Evolutionary conservation across 192 early-diverging fungal species (phyloP), one percentile per base, ranked within the genome.

Genomic region (Backusella australiensis): DNA sequence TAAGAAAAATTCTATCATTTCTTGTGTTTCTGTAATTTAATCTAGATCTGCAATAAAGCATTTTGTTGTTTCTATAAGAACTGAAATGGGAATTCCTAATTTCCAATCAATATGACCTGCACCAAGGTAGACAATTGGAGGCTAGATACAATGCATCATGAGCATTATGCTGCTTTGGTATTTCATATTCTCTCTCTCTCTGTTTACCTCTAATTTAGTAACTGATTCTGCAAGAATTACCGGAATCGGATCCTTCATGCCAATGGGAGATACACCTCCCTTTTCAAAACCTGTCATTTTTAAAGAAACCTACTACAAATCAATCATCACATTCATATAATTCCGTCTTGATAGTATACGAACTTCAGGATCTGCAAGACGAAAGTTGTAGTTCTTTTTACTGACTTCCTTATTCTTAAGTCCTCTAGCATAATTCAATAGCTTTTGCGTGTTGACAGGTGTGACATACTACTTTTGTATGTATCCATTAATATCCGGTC

Each of bases 101-200:
- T 96, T 96, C 89, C 90, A 96, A 75, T 96, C 94, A 7, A 91
- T 73, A 83, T 96, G 91, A 1, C 95, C 95, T 34, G 90, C 94
- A 29, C 95, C 95, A n/a, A 95, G 75, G 77, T 86, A 94, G 21
- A 93, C 78, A 7, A 96, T 80, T 6, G 88, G 85, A 1, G 94
- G 94, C 74, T 74, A 69, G 11, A 63, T 26, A 8, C 11, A 63
- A 26, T 63, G 11, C 12, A 63, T 26, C 21, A 63, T 29, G 9
- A 14, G 23, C 56, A 26, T 12, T 59, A 26, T 59, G 12, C 12
- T 23, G 26, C 8, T 26, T 26, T 59, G 2, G 4, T 4, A 12
- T 21, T 59, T 9, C 11, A 23, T 26, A 3, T 26, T 21, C 36
- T 36, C 36, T 38, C 36, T 39, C 38, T 44, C 42, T 44, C 12